Conservation (phyloP, 202 grass and related monocot species). For the Eragrostis tef region DNA sequence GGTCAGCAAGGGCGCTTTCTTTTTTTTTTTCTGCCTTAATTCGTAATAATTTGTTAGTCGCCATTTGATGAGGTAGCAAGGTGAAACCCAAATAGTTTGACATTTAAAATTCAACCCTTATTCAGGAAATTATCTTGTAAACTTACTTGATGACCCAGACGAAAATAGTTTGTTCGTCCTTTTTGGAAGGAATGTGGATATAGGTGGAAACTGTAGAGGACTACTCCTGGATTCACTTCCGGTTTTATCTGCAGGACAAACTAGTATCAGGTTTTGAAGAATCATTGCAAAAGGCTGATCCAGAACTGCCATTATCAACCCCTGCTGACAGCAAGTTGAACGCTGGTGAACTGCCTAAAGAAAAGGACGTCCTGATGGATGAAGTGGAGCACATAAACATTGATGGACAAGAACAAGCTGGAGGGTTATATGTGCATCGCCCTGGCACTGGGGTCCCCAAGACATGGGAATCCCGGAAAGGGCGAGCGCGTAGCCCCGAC, state of each 20-base stretch:
- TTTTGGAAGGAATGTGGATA: background rate
- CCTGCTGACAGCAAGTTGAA: constrained; percentile 28
- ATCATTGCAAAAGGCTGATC: constrained; percentile 44
- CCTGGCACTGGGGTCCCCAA: constrained; percentile 67
- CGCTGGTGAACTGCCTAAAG: constrained; percentile 52
- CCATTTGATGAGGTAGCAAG: constrained; percentile 12
- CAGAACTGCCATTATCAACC: constrained; percentile 35
- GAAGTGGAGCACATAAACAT: constrained; percentile 84
- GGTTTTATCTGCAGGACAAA: constrained; percentile 51
- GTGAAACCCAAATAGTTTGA: constrained; percentile 19
- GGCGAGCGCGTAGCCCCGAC: constrained; percentile 57
- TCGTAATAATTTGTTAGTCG: constrained; percentile 11
- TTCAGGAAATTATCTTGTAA: constrained; percentile 7
- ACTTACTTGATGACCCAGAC: constrained; percentile 26
- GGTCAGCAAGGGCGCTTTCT: constrained; percentile 36
- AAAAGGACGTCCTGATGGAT: constrained; percentile 60
- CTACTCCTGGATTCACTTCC: constrained; percentile 33
- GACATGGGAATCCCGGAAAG: constrained; percentile 89
- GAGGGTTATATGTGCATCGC: constrained; percentile 81
- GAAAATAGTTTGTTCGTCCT: background rate
- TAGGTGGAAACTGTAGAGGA: constrained; percentile 35
- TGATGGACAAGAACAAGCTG: constrained; percentile 76
- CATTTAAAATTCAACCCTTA: background rate
- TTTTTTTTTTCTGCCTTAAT: constrained; percentile 4
- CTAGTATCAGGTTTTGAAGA: constrained; percentile 47